Evolutionary conservation across 305 asterid genomes (phyloP).

Genomic region (Lippia alba): DNA sequence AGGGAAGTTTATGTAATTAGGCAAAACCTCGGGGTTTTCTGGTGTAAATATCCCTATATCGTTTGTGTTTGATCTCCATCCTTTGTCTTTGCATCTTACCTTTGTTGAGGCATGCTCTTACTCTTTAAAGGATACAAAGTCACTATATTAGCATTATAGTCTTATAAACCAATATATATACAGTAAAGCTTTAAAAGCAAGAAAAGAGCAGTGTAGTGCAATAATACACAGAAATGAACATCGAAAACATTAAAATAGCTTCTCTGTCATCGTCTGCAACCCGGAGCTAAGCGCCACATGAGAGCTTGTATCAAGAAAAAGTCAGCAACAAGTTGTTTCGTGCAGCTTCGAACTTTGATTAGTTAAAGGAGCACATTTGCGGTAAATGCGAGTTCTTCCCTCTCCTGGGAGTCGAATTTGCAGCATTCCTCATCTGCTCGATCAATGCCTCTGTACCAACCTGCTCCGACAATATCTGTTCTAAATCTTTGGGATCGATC

Average conservation of each 20-base stretch:
- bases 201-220: too few species aligned
- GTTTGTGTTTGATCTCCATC: not conserved
- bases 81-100: not conserved
- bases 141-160: not conserved
- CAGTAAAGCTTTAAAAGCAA: too few species aligned
- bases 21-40: too few species aligned
- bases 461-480: constrained; percentile 62
- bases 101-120: not conserved
- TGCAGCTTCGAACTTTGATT: not conserved
- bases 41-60: too few species aligned
- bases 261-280: too few species aligned
- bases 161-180: not conserved
- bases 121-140: not conserved
- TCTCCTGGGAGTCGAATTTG: constrained; percentile 49
- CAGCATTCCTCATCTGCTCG: constrained; percentile 76
- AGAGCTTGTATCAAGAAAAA: not conserved
- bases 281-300: too few species aligned
- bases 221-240: too few species aligned
- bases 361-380: constrained; percentile 18
- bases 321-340: not conserved
- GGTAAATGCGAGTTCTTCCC: constrained; percentile 29
- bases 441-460: constrained; percentile 67
- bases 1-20: too few species aligned
- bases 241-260: too few species aligned
- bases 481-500: constrained; percentile 57